Conservation (phyloP, 2,329 filamentous ascomycete species). For the Microascus cirrosus region DNA sequence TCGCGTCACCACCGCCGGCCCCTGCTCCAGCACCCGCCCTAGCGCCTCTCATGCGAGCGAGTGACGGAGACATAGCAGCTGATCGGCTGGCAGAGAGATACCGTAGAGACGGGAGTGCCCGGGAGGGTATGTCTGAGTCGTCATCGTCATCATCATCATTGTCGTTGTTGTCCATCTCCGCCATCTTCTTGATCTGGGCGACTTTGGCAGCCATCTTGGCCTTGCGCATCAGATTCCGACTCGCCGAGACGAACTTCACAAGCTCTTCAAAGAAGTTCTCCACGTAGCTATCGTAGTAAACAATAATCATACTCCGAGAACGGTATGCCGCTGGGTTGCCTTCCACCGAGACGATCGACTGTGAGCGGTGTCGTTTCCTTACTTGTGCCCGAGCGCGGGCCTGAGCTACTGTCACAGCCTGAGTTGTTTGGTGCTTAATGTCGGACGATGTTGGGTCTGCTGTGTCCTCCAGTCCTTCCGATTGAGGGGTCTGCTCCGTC, state of each 20-base stretch:
- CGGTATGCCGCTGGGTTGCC: conserved; percentile 45
- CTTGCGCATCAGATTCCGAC: conserved; percentile 75
- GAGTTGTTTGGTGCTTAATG: conserved; percentile 28
- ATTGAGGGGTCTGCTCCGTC: not conserved
- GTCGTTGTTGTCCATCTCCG: conserved; percentile 45
- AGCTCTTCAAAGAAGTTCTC: conserved; percentile 74
- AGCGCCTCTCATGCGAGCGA: conserved; percentile 6
- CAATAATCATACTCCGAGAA: conserved; percentile 64
- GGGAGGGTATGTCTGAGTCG: conserved; percentile 6
- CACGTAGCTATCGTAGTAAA: conserved; percentile 86
- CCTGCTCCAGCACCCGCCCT: conserved; percentile 6
- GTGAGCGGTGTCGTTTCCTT: conserved; percentile 37
- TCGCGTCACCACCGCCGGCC: conserved; percentile 11
- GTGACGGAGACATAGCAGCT: conserved; percentile 14
- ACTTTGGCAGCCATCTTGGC: conserved; percentile 75
- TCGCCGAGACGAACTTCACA: conserved; percentile 70
- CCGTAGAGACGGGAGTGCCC: conserved; percentile 23
- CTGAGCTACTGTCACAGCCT: conserved; percentile 32
- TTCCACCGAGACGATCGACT: conserved; percentile 40
- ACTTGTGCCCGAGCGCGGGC: conserved; percentile 33
- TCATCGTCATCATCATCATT: conserved; percentile 31
- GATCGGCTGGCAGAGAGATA: conserved; percentile 26
- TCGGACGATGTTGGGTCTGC: conserved; percentile 15
- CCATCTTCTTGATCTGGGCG: conserved; percentile 50
- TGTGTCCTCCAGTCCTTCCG: not conserved